Evolutionary conservation across 2,329 filamentous ascomycete genomes (phyloP).

Genomic region (Fusarium sp.): DNA sequence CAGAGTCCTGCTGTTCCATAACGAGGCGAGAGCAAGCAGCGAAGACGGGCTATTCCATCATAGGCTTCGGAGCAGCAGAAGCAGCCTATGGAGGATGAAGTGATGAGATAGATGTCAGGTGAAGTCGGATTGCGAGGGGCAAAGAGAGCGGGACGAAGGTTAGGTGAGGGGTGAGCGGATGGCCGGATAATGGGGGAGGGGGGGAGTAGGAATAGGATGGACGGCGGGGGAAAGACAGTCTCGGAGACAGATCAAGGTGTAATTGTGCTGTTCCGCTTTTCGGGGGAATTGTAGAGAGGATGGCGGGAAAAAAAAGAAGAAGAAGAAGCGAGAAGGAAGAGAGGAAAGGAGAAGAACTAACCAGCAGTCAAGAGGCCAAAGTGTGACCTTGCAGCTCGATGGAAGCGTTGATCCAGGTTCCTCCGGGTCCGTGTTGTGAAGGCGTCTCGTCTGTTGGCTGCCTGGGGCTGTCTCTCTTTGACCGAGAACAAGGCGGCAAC

Average conservation of each 20-base stretch:
- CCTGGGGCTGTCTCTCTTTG: conserved; percentile 35
- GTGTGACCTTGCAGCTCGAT: conserved; percentile 31
- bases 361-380: conserved; percentile 28
- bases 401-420: conserved; percentile 37
- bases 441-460: conserved; percentile 36
- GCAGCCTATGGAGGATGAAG: conserved; percentile 41
- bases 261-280: conserved; percentile 6
- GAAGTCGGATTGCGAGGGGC: conserved; percentile 46
- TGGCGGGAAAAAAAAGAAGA: conserved; percentile 12
- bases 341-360: conserved; percentile 35
- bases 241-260: conserved; percentile 16
- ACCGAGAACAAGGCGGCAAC: conserved; percentile 13
- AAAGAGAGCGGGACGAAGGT: conserved; percentile 38
- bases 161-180: conserved; percentile 48
- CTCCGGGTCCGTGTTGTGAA: conserved; percentile 33
- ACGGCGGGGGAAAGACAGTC: conserved; percentile 36
- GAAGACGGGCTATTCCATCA: conserved; percentile 47
- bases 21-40: conserved; percentile 58
- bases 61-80: conserved; percentile 44
- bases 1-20: conserved; percentile 66
- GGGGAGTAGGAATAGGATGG: conserved; percentile 38
- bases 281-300: conserved; percentile 24
- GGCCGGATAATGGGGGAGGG: conserved; percentile 46
- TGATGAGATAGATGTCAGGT: conserved; percentile 39
- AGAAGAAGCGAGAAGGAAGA: conserved; percentile 8